Evolutionary conservation across 2,329 filamentous ascomycete genomes (phyloP), one percentile per base, ranked within the genome.

Genomic region (Fusarium dlaminii): DNA sequence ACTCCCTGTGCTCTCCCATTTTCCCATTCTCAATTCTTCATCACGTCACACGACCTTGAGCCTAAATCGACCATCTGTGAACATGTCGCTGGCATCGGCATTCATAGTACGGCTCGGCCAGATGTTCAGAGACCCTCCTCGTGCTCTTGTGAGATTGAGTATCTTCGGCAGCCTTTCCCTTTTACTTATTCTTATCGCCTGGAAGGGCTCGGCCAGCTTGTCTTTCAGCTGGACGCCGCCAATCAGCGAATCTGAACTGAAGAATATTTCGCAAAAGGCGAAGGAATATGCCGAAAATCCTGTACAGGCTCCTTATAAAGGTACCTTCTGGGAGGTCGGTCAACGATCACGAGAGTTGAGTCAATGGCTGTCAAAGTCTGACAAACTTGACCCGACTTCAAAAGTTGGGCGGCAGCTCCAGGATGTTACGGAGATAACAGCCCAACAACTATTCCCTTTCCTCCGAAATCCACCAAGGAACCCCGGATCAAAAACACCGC

Each of bases 291-390:
- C 71, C 14, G 71, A 80, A 12, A 68, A 73, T 10, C 70, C 73
- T 5, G 66, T 81, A 29, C 11, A 64, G 9, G 42, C 75, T 10
- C 81, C 81, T 0, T 81, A 79, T 69, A 78, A 78, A 22, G 60
- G 75, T 4, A 51, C 77, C 0, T 82, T 82, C 34, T 81, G 80
- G 63, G 79, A 82, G 43, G 70, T 78, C 5, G 81, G 81, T 7
- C 78, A 79, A 24, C 70, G 81, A 3, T 66, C 72, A 6, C 63
- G 59, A 13, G 27, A 63, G 8, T 43, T 75, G 4, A 59, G 60
- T 15, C 39, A 48, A 11, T 75, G 72, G 77, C 30, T 79, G 15
- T 46, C 42, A 12, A 34, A 24, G 9, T 58, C 51, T 12, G 64
- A 77, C 39, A 34, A 14, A 3, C 29, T 66, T 5, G 29, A 51